A percentile compares a stretch with the other conserved stretches of the same genome.
Evolutionary conservation across 495 filamentous ascomycete genomes (phyloP).

Genomic region (Hypomontagnella submonticulosa): DNA sequence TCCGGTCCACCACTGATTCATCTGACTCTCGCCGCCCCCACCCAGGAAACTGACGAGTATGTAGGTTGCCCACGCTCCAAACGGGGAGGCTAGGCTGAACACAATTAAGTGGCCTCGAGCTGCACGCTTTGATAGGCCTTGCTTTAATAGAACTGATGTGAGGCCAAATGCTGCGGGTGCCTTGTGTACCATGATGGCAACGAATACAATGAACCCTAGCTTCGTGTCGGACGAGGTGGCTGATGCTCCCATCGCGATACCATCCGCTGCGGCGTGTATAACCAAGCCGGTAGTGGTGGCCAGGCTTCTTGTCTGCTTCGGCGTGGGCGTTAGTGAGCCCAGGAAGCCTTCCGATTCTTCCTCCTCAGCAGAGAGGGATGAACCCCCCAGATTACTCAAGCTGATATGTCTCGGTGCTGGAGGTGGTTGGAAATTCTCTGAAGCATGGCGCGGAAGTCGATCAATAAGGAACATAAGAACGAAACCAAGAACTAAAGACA

Average conservation of each 20-base stretch:
- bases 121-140: constrained; percentile 85
- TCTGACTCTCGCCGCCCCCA: constrained; percentile 53
- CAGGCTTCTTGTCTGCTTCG: constrained; percentile 63
- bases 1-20: constrained; percentile 85
- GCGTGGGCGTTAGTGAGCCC: constrained; percentile 58
- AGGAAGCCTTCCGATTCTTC: constrained; percentile 65
- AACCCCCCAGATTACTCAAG: constrained; percentile 75
- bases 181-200: constrained; percentile 98
- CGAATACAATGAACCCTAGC: constrained; percentile 87
- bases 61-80: constrained; percentile 87
- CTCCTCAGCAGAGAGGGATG: constrained; percentile 55
- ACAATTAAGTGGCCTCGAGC: constrained; percentile 87
- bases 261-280: constrained; percentile 97
- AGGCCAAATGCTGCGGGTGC: constrained; percentile 95
- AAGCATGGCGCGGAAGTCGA: constrained; percentile 78
- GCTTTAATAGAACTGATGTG: constrained; percentile 86
- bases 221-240: constrained; percentile 75
- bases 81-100: constrained; percentile 90
- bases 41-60: constrained; percentile 78
- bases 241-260: constrained; percentile 93
- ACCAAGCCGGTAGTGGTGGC: constrained; percentile 91
- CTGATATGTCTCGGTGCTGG: constrained; percentile 75
- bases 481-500: constrained; percentile 89
- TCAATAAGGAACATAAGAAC: constrained; percentile 98
- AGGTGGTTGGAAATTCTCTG: constrained; percentile 63